Evolutionary conservation across 1,284 basidiomycete species (phyloP), one percentile per base, ranked within the genome.

Genomic region (Cryptococcus jaspeensis): DNA sequence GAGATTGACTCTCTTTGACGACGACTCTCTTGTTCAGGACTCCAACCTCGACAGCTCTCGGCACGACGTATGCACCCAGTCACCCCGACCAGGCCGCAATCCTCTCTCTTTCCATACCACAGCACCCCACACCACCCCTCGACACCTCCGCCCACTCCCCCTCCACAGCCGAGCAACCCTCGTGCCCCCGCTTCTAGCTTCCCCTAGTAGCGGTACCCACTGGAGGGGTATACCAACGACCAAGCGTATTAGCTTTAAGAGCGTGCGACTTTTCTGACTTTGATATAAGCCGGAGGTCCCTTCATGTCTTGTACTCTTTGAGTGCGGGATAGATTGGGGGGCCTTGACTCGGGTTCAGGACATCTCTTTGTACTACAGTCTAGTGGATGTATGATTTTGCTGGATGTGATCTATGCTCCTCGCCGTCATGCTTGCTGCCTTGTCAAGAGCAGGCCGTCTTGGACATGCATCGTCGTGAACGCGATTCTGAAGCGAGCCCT

Each of bases 221-320:
- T 56, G 62, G 65, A 63, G 64, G 66, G 66, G 61, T 35, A 70
- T 50, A 67, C 20, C 22, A 52, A 63, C 23, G 42, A 58, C 37
- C 44, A 43, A 32, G 28, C 28, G 28, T 9, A 32, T 32, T 9
- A 32, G 28, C 28, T 45, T 25, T 23, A 44, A 20, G 28, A 41
- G 20, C 18, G 35, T 15, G 39, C n/a, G 50, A 23, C 16, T 18
- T n/a, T 20, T 36, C 65, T 64, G 65, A 66, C 71, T 63, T 73
- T 73, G 71, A 73, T 67, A 72, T 73, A 73, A 73, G 71, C 71
- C 71, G 71, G 71, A 73, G 66, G 56, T 58, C 57, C 50, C 53
- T 58, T 52, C 55, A 44, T 50, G 38, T 46, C 41, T 45, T 55
- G 56, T 61, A 57, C 62, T 63, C 63, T 57, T 64, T 64, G 69